Percentiles rank a stretch among this genome's conserved stretches.
These are phyloP conservation scores for Pelargonium myrrhifolium DNA, from an alignment of 441 rosid species.

Conservation along the genomic window DNA sequence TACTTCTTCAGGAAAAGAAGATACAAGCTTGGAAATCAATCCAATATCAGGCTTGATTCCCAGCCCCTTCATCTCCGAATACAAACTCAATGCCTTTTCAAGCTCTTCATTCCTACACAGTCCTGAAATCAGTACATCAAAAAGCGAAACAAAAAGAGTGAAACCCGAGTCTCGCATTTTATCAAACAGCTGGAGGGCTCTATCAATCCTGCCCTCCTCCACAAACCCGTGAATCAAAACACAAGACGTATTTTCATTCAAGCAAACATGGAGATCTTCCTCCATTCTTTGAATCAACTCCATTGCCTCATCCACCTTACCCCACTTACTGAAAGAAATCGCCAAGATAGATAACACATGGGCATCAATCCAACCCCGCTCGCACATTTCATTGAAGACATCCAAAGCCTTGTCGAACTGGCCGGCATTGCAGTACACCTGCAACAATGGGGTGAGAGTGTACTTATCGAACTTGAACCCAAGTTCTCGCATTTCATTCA, in stretches of 20 bases:
- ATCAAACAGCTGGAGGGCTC: conserved; percentile 53
- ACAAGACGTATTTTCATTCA: conserved; percentile 65
- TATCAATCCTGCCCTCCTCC: conserved; percentile 52
- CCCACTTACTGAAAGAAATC: conserved; percentile 58
- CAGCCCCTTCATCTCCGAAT: conserved; percentile 48
- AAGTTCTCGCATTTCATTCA: conserved; percentile 55
- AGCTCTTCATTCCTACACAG: conserved; percentile 46
- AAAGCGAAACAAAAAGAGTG: conserved; percentile 45
- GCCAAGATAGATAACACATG: conserved; percentile 49
- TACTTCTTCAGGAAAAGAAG: conserved; percentile 47
- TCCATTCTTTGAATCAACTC: conserved; percentile 69
- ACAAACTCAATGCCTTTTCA: conserved; percentile 51
- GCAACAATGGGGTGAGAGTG: conserved; percentile 72
- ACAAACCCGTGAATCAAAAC: conserved; percentile 74
- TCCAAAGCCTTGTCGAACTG: conserved; percentile 43
- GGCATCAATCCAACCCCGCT: conserved; percentile 62
- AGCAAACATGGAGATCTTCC: conserved; percentile 39
- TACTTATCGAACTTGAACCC: conserved; percentile 55
- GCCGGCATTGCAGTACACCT: conserved; percentile 53
- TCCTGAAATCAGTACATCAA: conserved; percentile 71
- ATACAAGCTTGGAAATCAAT: conserved; percentile 47
- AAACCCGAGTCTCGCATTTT: conserved; percentile 52
- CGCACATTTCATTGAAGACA: conserved; percentile 47
- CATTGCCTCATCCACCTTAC: conserved; percentile 63
- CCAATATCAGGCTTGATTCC: conserved; percentile 49